Base-by-base conservation (phyloP, 306 rosid species). In the Leucaena leucocephala region DNA sequence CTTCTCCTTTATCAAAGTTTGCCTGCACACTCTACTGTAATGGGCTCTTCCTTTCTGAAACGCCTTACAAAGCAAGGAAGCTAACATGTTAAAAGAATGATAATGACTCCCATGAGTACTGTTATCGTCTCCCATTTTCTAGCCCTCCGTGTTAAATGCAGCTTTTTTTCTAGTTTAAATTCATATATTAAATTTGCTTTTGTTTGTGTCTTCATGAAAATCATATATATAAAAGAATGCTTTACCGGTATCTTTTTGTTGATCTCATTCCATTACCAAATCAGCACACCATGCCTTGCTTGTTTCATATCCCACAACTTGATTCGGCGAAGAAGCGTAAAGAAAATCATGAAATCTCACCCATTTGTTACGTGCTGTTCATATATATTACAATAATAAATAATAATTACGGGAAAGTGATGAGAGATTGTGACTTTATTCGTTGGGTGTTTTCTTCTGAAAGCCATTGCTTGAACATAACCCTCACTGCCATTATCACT, bases 401-500 rank as follows among this genome's bases (percentile, higher is more conserved):
- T 4, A 49, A 14, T 68, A 42, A 71, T 33, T 49, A 58, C 40
- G 4, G 17, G 38, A 62, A 3, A 39, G 19, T 14, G 2, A 19
- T 65, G n/a, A n/a, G n/a, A 48, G n/a, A 2, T 39, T 5, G 55
- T 22, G 40, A 48, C 84, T 76, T 69, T 76, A 40, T 72, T 72
- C 65, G 19, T 54, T 71, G 35, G 34, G 76, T 72, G 42, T 40
- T 74, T 13, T 40, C 14, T 44, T 61, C 43, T 16, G 76, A 67
- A 36, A 69, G 76, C 27, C 72, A 78, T 82, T 78, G 82, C 79
- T 82, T 77, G 21, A 82, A 82, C n/a, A n/a, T n/a, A n/a, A n/a
- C n/a, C n/a, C n/a, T n/a, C n/a, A n/a, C n/a, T n/a, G n/a, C n/a
- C n/a, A n/a, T n/a, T n/a, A n/a, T n/a, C n/a, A n/a, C n/a, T n/a